Evolutionary conservation across 192 early-diverging fungal genomes (phyloP).

Genomic region (Rhizophagus prolifer): DNA sequence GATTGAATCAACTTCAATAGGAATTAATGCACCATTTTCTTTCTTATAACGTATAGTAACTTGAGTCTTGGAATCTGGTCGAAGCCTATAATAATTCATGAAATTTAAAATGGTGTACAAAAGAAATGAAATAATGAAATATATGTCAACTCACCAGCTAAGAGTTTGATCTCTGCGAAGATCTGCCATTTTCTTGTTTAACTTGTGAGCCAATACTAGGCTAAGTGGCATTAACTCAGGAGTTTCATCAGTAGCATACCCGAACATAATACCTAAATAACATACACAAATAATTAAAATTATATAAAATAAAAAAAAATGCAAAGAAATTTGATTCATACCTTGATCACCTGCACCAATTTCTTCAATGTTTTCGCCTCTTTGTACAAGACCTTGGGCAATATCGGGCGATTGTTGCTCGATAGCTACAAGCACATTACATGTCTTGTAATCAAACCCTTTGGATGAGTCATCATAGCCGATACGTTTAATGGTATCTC

Average conservation of each 20-base stretch:
- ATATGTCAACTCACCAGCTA: slow-evolving; percentile 55
- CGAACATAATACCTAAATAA: slow-evolving; percentile 74
- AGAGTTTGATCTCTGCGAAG: slow-evolving; percentile 89
- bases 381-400: slow-evolving; percentile 94
- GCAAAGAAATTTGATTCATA: slow-evolving; percentile 33
- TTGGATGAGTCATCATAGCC: slow-evolving; percentile 99
- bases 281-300: not conserved
- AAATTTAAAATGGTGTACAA: not conserved
- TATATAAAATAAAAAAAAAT: not conserved
- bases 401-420: slow-evolving; percentile 99
- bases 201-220: slow-evolving; percentile 92
- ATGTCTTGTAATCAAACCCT: slow-evolving; percentile 99
- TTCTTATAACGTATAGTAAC: slow-evolving; percentile 99
- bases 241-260: slow-evolving; percentile 98
- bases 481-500: slow-evolving; percentile 98
- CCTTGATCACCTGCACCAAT: slow-evolving; percentile 99
- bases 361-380: slow-evolving; percentile 87
- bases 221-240: slow-evolving; percentile 99
- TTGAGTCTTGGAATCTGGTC: slow-evolving; percentile 99
- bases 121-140: no score
- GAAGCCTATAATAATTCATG: slow-evolving; percentile 45
- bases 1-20: slow-evolving; percentile 93
- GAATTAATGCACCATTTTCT: slow-evolving; percentile 91
- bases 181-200: slow-evolving; percentile 95
- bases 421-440: slow-evolving; percentile 99